Base-by-base conservation (phyloP, 805 yeast species). In the Ogataea trehalophila region DNA sequence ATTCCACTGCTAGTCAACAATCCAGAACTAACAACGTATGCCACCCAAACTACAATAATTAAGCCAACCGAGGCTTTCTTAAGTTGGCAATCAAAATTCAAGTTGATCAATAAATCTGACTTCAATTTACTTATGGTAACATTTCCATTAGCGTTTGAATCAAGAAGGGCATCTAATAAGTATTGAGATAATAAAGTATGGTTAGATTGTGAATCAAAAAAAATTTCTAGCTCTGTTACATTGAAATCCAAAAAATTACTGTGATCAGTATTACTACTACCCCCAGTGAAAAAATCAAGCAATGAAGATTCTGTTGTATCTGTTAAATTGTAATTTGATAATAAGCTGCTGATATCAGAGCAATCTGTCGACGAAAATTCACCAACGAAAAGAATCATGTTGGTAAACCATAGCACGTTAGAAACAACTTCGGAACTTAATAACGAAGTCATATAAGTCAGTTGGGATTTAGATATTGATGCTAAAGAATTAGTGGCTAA, bases 401-500 rank as follows among this genome's bases (percentile, higher is more conserved):
- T 54, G 17, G 59, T 56, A 26, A 62, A 50, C 56, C 60, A 59
- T 33, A 56, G 45, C 5, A 60, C 59, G 53, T 61, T 40, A 2
- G 61, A 49, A 5, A 56, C 29, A 6, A 55, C 17, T 47, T 66
- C 69, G 53, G 68, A 50, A 49, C 54, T 68, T n/a, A 69, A 52
- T 29, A 73, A 55, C 5, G 69, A 66, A 18, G 71, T 63, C 42
- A 71, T 69, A 70, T 74, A 72, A 36, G 63, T 55, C 15, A 74
- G 67, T 16, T 73, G 70, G 15, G 65, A 57, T 39, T 63, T 61
- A 56, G 52, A 51, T 33, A 47, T 37, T 46, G 43, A 20, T 23
- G 39, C 13, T 1, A 20, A 58, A 50, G 56, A 42, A 11, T 45
- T 37, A 3, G 49, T 5, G 11, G 43, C 29, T 20, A 52, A 14